These are phyloP conservation scores for Wickerhamomyces chaumierensis DNA, from an alignment of 805 yeast species.

Conservation along the genomic window DNA sequence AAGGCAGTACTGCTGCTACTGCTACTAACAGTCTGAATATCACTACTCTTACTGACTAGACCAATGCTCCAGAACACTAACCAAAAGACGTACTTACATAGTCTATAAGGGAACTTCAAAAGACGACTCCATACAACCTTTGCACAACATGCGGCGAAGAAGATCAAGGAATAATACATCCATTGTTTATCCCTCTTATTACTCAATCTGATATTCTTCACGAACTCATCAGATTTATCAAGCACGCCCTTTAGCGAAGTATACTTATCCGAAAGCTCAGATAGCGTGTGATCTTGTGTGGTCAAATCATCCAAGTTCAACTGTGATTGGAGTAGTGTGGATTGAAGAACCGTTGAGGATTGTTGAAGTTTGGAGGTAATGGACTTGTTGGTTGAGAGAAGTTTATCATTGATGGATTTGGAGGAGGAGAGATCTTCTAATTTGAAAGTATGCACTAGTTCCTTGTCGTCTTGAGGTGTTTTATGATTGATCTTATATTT, in stretches of 20 bases:
- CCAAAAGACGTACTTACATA: constrained; percentile 6
- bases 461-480: not conserved
- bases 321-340: constrained; percentile 16
- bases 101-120: constrained; percentile 11
- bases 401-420: constrained; percentile 12
- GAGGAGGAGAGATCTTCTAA: not conserved
- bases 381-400: constrained; percentile 15
- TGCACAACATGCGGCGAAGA: constrained; percentile 12
- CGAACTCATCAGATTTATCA: constrained; percentile 14
- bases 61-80: constrained; percentile 8
- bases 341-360: constrained; percentile 16
- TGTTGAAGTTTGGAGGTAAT: constrained; percentile 15
- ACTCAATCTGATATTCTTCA: constrained; percentile 16
- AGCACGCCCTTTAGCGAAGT: constrained; percentile 10
- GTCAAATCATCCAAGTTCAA: constrained; percentile 17
- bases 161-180: constrained; percentile 14
- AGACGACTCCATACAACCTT: constrained; percentile 15
- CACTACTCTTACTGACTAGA: constrained; percentile 2
- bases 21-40: not conserved
- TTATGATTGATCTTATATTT: constrained; percentile 3
- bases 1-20: too few relatives aligned
- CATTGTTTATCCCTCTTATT: constrained; percentile 12
- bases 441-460: not conserved
- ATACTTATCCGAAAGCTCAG: constrained; percentile 11
- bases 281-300: constrained; percentile 13